A percentile compares a stretch with the other conserved stretches of the same genome.
phyloP scores from a whole-genome alignment of 176 grass and related monocot species.

The Dactylis glomerata region DNA sequence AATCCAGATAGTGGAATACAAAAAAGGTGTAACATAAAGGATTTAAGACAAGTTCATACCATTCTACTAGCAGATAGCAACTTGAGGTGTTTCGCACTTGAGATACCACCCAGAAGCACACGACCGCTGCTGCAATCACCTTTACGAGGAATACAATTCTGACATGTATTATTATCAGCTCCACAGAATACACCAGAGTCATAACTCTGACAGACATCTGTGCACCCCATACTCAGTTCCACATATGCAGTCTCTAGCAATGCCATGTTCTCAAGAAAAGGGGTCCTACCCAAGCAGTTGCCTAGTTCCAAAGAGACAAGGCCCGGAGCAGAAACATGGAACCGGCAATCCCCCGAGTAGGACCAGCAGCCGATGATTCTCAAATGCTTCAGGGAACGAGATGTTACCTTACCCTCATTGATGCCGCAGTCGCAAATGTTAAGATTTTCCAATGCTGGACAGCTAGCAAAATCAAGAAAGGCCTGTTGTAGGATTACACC shows the following conservation, averaged over 20 bases:
- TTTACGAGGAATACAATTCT: too few species aligned
- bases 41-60: background rate
- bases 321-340: background rate
- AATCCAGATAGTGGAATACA: too few species aligned
- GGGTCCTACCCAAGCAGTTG: accelerated
- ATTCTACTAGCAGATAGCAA: background rate
- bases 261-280: background rate
- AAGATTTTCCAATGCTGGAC: background rate
- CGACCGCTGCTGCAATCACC: background rate
- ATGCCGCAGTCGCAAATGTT: background rate
- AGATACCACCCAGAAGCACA: constrained; percentile 8
- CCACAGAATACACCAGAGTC: too few species aligned
- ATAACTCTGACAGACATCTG: too few species aligned
- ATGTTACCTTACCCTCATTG: background rate
- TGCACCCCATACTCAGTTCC: background rate
- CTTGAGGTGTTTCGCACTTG: background rate
- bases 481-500: background rate
- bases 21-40: too few species aligned
- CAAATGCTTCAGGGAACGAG: background rate
- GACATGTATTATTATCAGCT: too few species aligned
- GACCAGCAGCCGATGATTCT: background rate
- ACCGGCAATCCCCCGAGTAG: too few species aligned
- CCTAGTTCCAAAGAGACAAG: background rate
- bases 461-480: background rate
- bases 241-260: too few species aligned